These are phyloP conservation scores for Exophiala spinifera DNA, from an alignment of 2,329 filamentous ascomycete genomes.

Conservation along the genomic window DNA sequence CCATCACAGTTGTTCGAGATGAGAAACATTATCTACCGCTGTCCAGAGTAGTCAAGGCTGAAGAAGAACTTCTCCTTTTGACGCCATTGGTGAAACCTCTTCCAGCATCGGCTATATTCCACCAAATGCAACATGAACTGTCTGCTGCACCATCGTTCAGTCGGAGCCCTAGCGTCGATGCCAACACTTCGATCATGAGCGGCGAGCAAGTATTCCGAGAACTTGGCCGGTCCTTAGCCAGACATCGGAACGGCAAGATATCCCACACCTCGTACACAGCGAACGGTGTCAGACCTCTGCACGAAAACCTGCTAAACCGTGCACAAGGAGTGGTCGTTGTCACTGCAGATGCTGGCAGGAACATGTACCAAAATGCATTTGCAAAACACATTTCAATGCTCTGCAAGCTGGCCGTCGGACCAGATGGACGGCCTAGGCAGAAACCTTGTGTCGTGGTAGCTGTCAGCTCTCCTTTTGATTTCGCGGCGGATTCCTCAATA, in stretches of 20 bases:
- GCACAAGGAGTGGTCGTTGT: conserved; percentile 86
- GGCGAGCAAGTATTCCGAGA: conserved; percentile 91
- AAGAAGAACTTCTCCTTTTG: conserved; percentile 83
- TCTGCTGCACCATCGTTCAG: conserved; percentile 28
- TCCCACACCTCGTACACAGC: conserved; percentile 94
- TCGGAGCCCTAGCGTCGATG: conserved; percentile 50
- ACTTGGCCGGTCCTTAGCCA: conserved; percentile 79
- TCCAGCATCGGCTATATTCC: conserved; percentile 82
- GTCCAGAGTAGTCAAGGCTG: conserved; percentile 73
- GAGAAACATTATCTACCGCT: conserved; percentile 81
- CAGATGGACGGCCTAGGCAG: conserved; percentile 49
- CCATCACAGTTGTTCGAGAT: conserved; percentile 88
- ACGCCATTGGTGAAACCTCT: conserved; percentile 88
- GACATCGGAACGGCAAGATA: conserved; percentile 79
- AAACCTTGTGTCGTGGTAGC: conserved; percentile 89
- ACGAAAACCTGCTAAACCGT: conserved; percentile 86
- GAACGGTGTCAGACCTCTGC: conserved; percentile 85
- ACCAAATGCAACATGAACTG: conserved; percentile 50
- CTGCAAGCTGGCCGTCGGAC: conserved; percentile 53
- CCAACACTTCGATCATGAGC: conserved; percentile 70
- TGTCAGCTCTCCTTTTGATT: conserved; percentile 94
- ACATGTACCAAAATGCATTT: conserved; percentile 90
- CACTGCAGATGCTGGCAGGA: conserved; percentile 89
- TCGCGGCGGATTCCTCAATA: conserved; percentile 86
- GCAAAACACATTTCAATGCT: conserved; percentile 96